These are phyloP conservation scores for Epicoccum nigrum DNA, from an alignment of 2,329 filamentous ascomycete species.

Conservation along the genomic window DNA sequence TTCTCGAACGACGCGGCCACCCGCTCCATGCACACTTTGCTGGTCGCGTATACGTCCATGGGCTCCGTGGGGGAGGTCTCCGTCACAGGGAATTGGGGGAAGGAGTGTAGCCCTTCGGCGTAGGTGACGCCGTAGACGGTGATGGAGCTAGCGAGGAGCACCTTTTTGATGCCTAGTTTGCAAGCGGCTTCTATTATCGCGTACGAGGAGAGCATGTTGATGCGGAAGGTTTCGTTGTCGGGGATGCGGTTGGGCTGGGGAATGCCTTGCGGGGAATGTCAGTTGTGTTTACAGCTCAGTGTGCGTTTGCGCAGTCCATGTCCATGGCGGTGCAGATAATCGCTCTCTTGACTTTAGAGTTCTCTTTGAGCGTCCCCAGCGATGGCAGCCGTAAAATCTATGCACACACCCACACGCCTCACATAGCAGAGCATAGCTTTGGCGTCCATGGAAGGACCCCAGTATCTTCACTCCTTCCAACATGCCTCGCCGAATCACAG, in stretches of 20 bases:
- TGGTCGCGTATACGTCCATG: constrained; percentile 65
- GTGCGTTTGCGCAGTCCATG: too few species aligned
- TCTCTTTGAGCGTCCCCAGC: too few species aligned
- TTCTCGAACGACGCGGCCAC: constrained; percentile 61
- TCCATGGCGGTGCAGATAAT: not conserved
- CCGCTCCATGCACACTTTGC: constrained; percentile 64
- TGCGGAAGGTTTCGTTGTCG: constrained; percentile 63
- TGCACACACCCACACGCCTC: too few species aligned
- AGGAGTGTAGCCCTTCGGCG: constrained; percentile 62
- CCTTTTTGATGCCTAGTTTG: constrained; percentile 65
- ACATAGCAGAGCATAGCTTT: too few species aligned
- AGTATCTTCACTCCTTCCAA: too few species aligned
- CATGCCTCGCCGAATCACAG: not conserved
- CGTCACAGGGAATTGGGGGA: constrained; percentile 62
- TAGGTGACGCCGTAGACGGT: constrained; percentile 65
- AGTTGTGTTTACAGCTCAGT: not conserved
- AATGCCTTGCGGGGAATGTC: constrained; percentile 25
- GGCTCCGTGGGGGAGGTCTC: constrained; percentile 64
- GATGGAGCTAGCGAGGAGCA: constrained; percentile 64
- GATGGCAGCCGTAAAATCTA: too few species aligned
- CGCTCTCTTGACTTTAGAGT: not conserved
- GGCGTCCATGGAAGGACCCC: too few species aligned
- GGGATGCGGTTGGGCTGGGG: constrained; percentile 66
- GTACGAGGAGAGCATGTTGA: constrained; percentile 50
- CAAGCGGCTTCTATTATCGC: constrained; percentile 67